Evolutionary conservation across 495 filamentous ascomycete genomes (phyloP).

Genomic region (Tricharina praecox): DNA sequence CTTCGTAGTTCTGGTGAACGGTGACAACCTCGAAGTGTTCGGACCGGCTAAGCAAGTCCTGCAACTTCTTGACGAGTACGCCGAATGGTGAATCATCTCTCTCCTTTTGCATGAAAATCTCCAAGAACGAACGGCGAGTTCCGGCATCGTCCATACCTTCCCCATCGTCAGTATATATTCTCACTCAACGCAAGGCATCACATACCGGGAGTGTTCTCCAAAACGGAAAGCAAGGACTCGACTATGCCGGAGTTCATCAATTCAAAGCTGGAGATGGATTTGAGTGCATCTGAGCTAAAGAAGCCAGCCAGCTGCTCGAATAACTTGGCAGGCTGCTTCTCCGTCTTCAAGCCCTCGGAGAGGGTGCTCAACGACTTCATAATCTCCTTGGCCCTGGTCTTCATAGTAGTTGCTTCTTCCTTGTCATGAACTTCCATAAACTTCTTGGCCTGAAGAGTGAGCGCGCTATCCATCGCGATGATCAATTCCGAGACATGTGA

Average conservation of each 20-base stretch:
- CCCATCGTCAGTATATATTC: slow-evolving; percentile 6
- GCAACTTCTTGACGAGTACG: slow-evolving; percentile 78
- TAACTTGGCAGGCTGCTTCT: slow-evolving; percentile 17
- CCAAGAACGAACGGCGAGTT: slow-evolving; percentile 64
- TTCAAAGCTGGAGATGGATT: slow-evolving; percentile 95
- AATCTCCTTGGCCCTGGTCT: slow-evolving; percentile 59
- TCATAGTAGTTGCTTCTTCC: slow-evolving; percentile 50
- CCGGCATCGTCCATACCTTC: slow-evolving; percentile 19
- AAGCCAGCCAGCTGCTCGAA: slow-evolving; percentile 68
- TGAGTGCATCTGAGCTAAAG: slow-evolving; percentile 71
- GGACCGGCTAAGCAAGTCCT: slow-evolving; percentile 85
- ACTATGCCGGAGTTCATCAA: slow-evolving; percentile 80
- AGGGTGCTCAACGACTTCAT: slow-evolving; percentile 54
- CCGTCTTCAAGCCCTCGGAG: slow-evolving; percentile 30
- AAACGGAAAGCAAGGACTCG: slow-evolving; percentile 60
- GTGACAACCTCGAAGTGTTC: slow-evolving; percentile 98
- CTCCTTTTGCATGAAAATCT: slow-evolving; percentile 68
- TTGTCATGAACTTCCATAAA: slow-evolving; percentile 74
- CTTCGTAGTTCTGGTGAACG: slow-evolving; percentile 85
- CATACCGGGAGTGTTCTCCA: slow-evolving; percentile 41
- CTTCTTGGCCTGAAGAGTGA: slow-evolving; percentile 38
- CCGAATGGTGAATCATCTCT: slow-evolving; percentile 60
- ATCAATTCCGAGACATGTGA: slow-evolving; percentile 34
- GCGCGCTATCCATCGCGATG: background rate
- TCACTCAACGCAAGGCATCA: background rate